Percentiles rank a stretch among this genome's conserved stretches.
Conservation (phyloP, 1,284 basidiomycete genomes). For the Salmacisia buchloeana region DNA sequence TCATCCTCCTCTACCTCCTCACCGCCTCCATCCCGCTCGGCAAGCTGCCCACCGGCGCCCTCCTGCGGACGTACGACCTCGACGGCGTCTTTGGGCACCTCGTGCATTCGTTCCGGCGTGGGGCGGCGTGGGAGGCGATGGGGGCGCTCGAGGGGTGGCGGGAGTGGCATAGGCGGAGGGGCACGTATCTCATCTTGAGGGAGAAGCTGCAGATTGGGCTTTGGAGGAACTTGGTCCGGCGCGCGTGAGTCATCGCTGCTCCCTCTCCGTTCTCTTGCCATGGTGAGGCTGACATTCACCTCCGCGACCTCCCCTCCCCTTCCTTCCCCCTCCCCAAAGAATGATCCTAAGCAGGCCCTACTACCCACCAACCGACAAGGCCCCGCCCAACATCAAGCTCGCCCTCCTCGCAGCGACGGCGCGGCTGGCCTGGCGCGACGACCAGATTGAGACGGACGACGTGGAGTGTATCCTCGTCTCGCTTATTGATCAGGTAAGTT, state of each 20-base stretch:
- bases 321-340: not conserved
- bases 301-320: not conserved
- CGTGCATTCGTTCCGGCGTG: constrained; percentile 31
- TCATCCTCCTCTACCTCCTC: constrained; percentile 51
- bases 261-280: not conserved
- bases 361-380: constrained; percentile 18
- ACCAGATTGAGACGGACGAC: constrained; percentile 47
- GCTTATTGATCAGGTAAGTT: constrained; percentile 51
- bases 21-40: constrained; percentile 51
- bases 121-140: constrained; percentile 41
- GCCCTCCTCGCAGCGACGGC: constrained; percentile 41
- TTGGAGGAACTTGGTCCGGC: constrained; percentile 52
- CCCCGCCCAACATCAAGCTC: constrained; percentile 34
- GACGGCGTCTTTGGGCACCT: constrained; percentile 31
- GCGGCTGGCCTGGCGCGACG: constrained; percentile 45
- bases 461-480: constrained; percentile 51
- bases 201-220: constrained; percentile 52
- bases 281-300: not conserved
- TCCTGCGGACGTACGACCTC: constrained; percentile 45
- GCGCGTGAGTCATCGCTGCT: constrained; percentile 33
- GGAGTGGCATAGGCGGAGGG: constrained; percentile 46
- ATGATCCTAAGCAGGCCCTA: constrained; percentile 16
- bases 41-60: constrained; percentile 39
- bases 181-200: constrained; percentile 50
- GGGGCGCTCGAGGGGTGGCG: constrained; percentile 41